Base-by-base conservation (phyloP, 2,329 filamentous ascomycete species). In the Aspergillus fischeri region DNA sequence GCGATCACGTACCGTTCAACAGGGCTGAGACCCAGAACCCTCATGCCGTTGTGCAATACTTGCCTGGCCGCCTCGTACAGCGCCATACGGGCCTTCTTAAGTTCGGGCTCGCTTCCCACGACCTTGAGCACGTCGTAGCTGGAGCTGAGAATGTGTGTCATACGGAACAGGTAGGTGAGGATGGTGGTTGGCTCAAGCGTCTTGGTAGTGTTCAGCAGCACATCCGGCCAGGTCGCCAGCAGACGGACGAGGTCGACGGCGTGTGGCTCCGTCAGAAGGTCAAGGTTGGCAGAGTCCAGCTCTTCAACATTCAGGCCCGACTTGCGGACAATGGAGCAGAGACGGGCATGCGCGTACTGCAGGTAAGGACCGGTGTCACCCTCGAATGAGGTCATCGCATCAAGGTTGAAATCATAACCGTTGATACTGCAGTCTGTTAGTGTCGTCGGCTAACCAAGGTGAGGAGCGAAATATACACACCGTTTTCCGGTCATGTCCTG, bases 401-500 rank as follows among this genome's bases (percentile, higher is more conserved):
- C 80, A 70, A 87, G 80, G 75, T 87, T 84, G 75, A 87, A 87
- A 65, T 82, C 79, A 71, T 87, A 86, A 66, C 84, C 83, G 74
- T 86, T 86, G 70, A 86, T 79, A 62, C 80, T 81, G 56, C 28
- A 38, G 20, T 14, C 68, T 57, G 21, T 79, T 78, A 73, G 82
- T 76, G 64, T 4, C n/a, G 71, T 57, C 75, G 78, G 58, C 77
- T 75, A 32, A 69, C 68, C 78, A 24, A 3, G 25, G 4, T 17
- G 3, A 24, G 49, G 17, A 45, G 8, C 14, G 11, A 25, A 10
- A 21, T 6, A 38, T 20, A 68, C 82, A 63, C 76, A 88, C 87
- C 90, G 85, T 85, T 97, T 97, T 73, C 93, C 94, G 63, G 85
- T 89, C 91, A 97, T 96, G 71, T 97, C 94, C 76, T 97, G 93